Conservation (phyloP, 2,329 filamentous ascomycete species). For the Lanzia echinophila region DNA sequence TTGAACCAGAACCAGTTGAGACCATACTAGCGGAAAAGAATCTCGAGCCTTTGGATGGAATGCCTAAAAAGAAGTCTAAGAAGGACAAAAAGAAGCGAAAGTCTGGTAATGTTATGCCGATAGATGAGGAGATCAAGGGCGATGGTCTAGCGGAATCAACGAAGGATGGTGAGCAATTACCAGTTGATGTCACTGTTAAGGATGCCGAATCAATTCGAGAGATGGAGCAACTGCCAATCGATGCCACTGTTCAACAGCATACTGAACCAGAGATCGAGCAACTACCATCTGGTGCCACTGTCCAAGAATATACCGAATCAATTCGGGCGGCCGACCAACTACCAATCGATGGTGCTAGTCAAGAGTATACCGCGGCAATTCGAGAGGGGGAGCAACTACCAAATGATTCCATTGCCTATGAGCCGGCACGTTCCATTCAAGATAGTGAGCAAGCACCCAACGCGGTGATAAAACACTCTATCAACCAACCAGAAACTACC, state of each 20-base stretch:
- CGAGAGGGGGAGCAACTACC: slow-evolving; percentile 4
- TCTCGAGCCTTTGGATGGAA: not conserved
- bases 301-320: too few relatives aligned
- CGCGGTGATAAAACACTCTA: not conserved
- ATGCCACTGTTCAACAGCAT: not conserved
- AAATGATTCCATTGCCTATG: not conserved
- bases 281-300: too few relatives aligned
- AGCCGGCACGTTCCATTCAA: not conserved
- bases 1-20: too few relatives aligned
- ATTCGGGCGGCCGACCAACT: not conserved
- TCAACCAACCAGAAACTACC: not conserved
- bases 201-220: not conserved
- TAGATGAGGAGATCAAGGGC: not conserved
- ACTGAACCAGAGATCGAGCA: too few relatives aligned
- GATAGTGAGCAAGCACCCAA: not conserved
- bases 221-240: slow-evolving; percentile 1
- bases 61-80: slow-evolving; percentile 20
- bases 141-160: not conserved
- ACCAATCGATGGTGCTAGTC: not conserved
- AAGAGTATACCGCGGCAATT: not conserved
- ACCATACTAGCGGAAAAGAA: not conserved
- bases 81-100: slow-evolving; percentile 22
- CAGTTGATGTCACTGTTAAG: not conserved
- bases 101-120: slow-evolving; percentile 12
- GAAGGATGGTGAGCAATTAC: not conserved